Evolutionary conservation across 2,329 filamentous ascomycete species (phyloP).

Genomic region (Pseudogymnoascus destructans): DNA sequence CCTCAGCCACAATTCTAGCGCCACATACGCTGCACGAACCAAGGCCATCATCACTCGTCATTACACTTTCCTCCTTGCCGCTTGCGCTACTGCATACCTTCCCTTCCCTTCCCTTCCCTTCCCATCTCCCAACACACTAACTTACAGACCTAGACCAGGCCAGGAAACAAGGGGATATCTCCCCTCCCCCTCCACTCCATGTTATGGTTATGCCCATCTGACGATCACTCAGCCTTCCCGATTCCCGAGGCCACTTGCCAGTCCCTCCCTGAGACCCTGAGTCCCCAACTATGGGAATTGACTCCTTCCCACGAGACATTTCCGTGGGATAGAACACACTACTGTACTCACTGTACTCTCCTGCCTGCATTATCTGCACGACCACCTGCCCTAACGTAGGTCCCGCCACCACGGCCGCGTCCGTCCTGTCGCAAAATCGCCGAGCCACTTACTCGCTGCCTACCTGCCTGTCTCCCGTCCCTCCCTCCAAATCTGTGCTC

Average conservation of each 20-base stretch:
- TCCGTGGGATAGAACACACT: not conserved
- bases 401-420: not conserved
- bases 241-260: not conserved
- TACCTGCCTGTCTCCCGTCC: not conserved
- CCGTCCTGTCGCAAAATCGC: not conserved
- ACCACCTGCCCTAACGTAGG: not conserved
- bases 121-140: not conserved
- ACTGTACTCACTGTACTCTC: not conserved
- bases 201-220: not conserved
- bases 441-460: slow-evolving; percentile 8
- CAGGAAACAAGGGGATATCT: not conserved
- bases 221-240: not conserved
- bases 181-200: not conserved
- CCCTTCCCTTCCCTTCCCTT: not conserved
- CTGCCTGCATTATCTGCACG: not conserved
- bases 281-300: not conserved
- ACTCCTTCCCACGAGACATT: not conserved
- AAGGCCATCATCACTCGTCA: not conserved
- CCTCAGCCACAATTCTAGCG: not conserved
- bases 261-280: not conserved
- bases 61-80: not conserved
- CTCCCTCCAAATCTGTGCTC: not conserved
- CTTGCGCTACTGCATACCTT: not conserved
- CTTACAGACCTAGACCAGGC: not conserved
- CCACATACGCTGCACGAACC: not conserved